Evolutionary conservation across 176 grass and related monocot species (phyloP), one percentile per base, ranked within the genome.

Genomic region (Olyra latifolia): DNA sequence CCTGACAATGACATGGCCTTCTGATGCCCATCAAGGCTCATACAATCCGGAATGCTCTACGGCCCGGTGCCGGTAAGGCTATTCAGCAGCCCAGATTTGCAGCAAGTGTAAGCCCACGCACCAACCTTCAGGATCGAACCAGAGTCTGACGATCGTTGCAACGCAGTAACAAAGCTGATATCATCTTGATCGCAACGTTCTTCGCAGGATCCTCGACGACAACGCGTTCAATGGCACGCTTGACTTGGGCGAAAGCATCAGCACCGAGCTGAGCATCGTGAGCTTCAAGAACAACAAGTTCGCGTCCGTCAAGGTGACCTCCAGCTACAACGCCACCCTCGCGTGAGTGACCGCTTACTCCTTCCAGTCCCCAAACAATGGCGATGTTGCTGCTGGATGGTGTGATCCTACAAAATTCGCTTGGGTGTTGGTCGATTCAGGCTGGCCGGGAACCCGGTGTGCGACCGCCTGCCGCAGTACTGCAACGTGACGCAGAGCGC

Each of bases 371-470:
- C 6, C 25, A 77, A 8, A 35, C 27, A 23, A n/a, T n/a, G 42
- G 16, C 10, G 40, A 27, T 0, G 50, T 64, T 46, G 38, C 52
- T 28, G 24, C 70, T 55, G 10, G 7, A 55, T 8, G 45, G 23
- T 25, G 22, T 39, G 52, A 9, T n/a, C 54, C 66, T 50, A 62
- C 71, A 67, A 60, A 62, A 32, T 54, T 40, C 64, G 64, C 0
- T 39, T 10, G 15, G 47, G 19, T 32, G 16, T 50, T 22, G 20
- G 7, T 17, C 16, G 2, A 28, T 56, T 55, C 90, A 98, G 95
- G 72, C 90, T 98, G n/a, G 60, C 75, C 13, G 96, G 96, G 45
- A 99, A 99, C 71, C 96, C 96, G n/a, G 75, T 88, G 55, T 99
- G 96, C 86, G 7, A 69, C 1, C 69, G 2, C 3, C 32, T 61